These are phyloP conservation scores for Protomyces lactucae-debilis DNA, from an alignment of 1,139 yeast species.

Conservation along the genomic window DNA sequence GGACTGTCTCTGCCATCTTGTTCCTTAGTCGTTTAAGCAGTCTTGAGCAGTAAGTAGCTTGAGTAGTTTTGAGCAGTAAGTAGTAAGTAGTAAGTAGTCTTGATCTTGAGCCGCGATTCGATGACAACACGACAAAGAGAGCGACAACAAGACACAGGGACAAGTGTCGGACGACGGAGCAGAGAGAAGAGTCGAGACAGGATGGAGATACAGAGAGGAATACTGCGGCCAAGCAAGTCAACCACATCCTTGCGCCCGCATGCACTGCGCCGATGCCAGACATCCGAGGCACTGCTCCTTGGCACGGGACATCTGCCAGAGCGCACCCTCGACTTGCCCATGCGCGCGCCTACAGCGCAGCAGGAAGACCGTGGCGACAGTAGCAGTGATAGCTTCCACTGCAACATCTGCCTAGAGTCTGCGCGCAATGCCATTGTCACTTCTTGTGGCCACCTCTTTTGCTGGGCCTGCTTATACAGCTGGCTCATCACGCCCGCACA, in stretches of 20 bases:
- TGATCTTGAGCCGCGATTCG: not conserved
- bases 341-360: too few relatives aligned
- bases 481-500: constrained; percentile 23
- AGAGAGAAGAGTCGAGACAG: too few relatives aligned
- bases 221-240: not conserved
- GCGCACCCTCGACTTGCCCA: too few relatives aligned
- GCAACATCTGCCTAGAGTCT: constrained; percentile 21
- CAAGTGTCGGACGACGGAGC: too few relatives aligned
- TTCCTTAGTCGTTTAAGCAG: too few relatives aligned
- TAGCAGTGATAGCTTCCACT: constrained; percentile 5
- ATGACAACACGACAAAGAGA: too few relatives aligned
- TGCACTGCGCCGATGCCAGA: not conserved
- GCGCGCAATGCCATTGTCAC: constrained; percentile 26
- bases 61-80: too few relatives aligned
- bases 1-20: constrained; percentile 1
- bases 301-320: too few relatives aligned
- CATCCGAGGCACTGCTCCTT: not conserved
- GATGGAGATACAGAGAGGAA: too few relatives aligned
- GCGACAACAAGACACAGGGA: too few relatives aligned
- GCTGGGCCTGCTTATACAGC: constrained; percentile 25
- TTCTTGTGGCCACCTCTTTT: constrained; percentile 22
- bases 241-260: not conserved
- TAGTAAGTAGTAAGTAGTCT: not conserved
- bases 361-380: not conserved
- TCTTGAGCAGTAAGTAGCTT: too few relatives aligned